Percentiles rank a stretch among this genome's conserved stretches.
phyloP scores from a whole-genome alignment of 2,329 filamentous ascomycete genomes.

The Beauveria bassiana region DNA sequence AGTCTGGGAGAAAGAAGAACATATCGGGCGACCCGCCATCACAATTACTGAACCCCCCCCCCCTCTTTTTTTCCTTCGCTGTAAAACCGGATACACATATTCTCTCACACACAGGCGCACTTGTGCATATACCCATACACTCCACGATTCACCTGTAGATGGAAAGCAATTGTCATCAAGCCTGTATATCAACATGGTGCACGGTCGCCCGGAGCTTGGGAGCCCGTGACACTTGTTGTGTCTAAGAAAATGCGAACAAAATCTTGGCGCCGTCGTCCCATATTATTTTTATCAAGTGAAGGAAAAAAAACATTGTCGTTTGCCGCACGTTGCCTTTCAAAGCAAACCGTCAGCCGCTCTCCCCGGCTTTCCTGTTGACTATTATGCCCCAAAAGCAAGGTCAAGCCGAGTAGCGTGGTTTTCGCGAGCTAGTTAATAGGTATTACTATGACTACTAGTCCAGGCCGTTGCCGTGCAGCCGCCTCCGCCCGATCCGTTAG shows the following conservation, averaged over 20 bases:
- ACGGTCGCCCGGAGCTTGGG: not conserved
- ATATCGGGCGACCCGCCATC: not conserved
- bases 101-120: not conserved
- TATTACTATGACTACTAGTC: too few species aligned
- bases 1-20: not conserved
- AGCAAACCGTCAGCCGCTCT: not conserved
- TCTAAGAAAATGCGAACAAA: not conserved
- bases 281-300: not conserved
- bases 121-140: not conserved
- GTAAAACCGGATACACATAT: not conserved
- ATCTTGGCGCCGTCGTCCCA: not conserved
- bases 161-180: not conserved
- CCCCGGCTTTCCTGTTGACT: too few species aligned
- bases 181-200: not conserved
- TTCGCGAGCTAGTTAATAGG: not conserved
- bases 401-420: not conserved
- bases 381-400: not conserved
- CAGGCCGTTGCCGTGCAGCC: not conserved
- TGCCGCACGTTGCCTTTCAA: not conserved
- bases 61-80: not conserved
- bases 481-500: not conserved
- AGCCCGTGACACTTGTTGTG: not conserved
- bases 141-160: not conserved
- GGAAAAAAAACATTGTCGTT: not conserved
- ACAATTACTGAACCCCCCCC: not conserved